Base-by-base conservation (phyloP, 2,329 filamentous ascomycete genomes). In the Fusarium tuaranense region DNA sequence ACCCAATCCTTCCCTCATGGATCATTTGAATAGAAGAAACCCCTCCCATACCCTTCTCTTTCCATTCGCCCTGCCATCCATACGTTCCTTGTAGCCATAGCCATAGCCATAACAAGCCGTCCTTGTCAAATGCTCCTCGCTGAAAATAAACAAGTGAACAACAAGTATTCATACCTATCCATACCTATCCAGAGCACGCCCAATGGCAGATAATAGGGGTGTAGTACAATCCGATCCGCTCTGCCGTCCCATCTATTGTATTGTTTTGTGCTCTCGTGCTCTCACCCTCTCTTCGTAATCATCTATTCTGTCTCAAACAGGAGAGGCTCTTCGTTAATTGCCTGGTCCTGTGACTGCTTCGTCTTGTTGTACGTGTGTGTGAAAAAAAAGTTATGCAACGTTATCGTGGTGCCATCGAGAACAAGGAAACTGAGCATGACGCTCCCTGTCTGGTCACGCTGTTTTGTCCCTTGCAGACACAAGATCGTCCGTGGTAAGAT, bases 111-210 rank as follows among this genome's bases (percentile, higher is more conserved):
- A 63, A 63, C 61, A 53, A 41, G 39, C 62, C 65, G 57, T 73
- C 65, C 63, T 73, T 27, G 39, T 72, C 55, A 63, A 72, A 73
- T 73, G 72, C 72, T 74, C 72, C 72, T 73, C 72, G 72, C 72
- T 75, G 44, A 68, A 65, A 71, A 51, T n/a, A 53, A 65, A 63
- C 72, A 73, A 62, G 63, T 27, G 36, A 67, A 55, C 36, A 63
- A 53, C 27, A 32, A 32, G 46, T 73, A 63, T 63, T 51, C 59
- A 57, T 74, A 55, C 48, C 27, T 14, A 70, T 65, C 27, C 58
- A 44, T 14, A 70, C 63, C 32, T 51, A 44, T 48, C 48, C 48
- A 71, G 60, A 65, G 39, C 36, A 64, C 60, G 36, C 71, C 39
- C 57, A 53, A 72, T 58, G 59, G 36, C 72, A 67, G 55, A 22